A percentile compares a stretch with the other conserved stretches of the same genome.
Evolutionary conservation across 495 filamentous ascomycete genomes (phyloP).

Genomic region (Oidiodendron maius): DNA sequence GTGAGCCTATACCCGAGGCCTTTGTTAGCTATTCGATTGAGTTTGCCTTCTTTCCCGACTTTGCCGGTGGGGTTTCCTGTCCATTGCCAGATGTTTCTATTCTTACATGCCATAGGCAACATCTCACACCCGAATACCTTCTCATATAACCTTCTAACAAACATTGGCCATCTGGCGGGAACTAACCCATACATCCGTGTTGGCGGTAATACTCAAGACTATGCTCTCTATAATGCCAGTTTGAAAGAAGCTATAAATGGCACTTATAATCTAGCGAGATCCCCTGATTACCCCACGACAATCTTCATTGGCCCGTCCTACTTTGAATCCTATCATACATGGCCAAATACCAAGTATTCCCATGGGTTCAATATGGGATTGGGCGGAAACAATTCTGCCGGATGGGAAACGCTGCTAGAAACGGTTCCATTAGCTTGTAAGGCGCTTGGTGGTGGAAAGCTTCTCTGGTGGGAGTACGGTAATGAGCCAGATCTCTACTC

Average conservation of each 20-base stretch:
- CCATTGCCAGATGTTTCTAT: background rate
- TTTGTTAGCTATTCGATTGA: slow-evolving; percentile 59
- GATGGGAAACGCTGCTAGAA: slow-evolving; percentile 44
- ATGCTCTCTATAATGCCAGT: slow-evolving; percentile 52
- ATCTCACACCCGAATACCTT: slow-evolving; percentile 45
- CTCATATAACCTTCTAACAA: slow-evolving; percentile 50
- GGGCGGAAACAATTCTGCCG: slow-evolving; percentile 47
- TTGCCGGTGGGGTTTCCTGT: slow-evolving; percentile 38
- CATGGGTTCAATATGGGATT: slow-evolving; percentile 57
- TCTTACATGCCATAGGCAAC: slow-evolving; percentile 31
- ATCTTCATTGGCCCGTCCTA: slow-evolving; percentile 55
- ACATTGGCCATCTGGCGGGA: slow-evolving; percentile 39
- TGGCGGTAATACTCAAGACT: slow-evolving; percentile 59
- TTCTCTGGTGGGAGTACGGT: slow-evolving; percentile 57
- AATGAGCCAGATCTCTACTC: slow-evolving; percentile 65
- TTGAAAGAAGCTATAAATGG: slow-evolving; percentile 48
- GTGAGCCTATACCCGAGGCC: slow-evolving; percentile 38
- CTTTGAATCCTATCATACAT: slow-evolving; percentile 62
- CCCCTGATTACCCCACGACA: slow-evolving; percentile 54
- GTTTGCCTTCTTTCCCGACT: slow-evolving; percentile 57
- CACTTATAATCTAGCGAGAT: slow-evolving; percentile 41
- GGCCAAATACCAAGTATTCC: slow-evolving; percentile 48
- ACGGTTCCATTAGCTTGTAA: slow-evolving; percentile 56
- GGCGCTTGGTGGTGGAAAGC: slow-evolving; percentile 38
- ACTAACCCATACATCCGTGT: slow-evolving; percentile 53